These are phyloP conservation scores for Atkinsonella texensis DNA, from an alignment of 2,329 filamentous ascomycete species.

Conservation along the genomic window DNA sequence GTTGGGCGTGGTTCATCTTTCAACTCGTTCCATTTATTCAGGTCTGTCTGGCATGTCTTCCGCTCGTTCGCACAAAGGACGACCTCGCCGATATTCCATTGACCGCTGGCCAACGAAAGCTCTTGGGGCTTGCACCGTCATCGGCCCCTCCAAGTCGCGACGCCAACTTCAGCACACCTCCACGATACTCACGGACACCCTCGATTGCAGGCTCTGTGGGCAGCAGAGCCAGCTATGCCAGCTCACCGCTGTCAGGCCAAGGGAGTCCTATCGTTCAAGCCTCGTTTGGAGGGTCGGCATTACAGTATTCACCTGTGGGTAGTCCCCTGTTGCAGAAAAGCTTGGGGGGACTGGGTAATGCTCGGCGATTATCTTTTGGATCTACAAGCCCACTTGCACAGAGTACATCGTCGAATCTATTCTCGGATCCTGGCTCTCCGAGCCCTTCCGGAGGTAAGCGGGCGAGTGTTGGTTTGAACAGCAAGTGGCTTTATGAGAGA, in stretches of 20 bases:
- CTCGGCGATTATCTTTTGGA: slow-evolving; percentile 50
- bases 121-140: slow-evolving; percentile 68
- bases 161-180: slow-evolving; percentile 66
- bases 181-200: slow-evolving; percentile 69
- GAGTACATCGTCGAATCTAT: slow-evolving; percentile 34
- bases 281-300: slow-evolving; percentile 25
- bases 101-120: slow-evolving; percentile 60
- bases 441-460: slow-evolving; percentile 56
- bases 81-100: slow-evolving; percentile 80
- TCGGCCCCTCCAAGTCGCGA: slow-evolving; percentile 53
- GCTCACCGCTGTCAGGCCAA: slow-evolving; percentile 45
- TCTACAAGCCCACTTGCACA: slow-evolving; percentile 40
- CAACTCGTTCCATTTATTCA: slow-evolving; percentile 56
- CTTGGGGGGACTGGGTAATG: slow-evolving; percentile 35
- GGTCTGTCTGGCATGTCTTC: slow-evolving; percentile 56
- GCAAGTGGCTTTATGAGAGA: slow-evolving; percentile 90
- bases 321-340: slow-evolving; percentile 58
- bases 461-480: slow-evolving; percentile 70
- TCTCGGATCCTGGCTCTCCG: slow-evolving; percentile 53
- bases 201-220: slow-evolving; percentile 51
- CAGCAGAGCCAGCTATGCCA: slow-evolving; percentile 43
- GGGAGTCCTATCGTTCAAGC: slow-evolving; percentile 34
- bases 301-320: slow-evolving; percentile 32
- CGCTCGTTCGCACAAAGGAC: slow-evolving; percentile 61
- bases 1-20: slow-evolving; percentile 33